A percentile compares a stretch with the other conserved stretches of the same genome.
Conservation (phyloP, 805 yeast genomes). For the Metschnikowia aberdeeniae region DNA sequence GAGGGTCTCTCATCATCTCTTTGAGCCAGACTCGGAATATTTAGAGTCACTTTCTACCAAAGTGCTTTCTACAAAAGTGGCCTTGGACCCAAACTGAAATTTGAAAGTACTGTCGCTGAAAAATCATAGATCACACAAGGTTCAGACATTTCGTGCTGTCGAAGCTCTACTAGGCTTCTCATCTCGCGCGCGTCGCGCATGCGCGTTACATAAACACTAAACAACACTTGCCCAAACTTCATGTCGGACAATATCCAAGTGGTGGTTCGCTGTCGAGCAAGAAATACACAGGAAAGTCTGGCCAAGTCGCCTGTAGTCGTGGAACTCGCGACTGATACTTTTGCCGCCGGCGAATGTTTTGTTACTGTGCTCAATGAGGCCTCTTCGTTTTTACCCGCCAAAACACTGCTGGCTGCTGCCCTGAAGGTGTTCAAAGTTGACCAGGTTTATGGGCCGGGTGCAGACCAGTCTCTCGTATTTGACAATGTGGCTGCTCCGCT, state of each 20-base stretch:
- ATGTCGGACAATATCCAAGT: constrained; percentile 43
- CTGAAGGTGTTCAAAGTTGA: constrained; percentile 55
- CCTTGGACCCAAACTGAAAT: too few relatives aligned
- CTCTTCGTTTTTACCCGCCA: constrained; percentile 20
- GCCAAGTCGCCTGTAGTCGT: constrained; percentile 47
- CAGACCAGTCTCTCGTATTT: constrained; percentile 66
- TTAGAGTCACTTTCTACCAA: too few relatives aligned
- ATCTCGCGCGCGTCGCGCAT: constrained; percentile 5
- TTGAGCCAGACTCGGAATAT: too few relatives aligned
- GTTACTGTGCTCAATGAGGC: constrained; percentile 17
- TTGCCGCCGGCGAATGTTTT: constrained; percentile 16
- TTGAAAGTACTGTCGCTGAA: too few relatives aligned
- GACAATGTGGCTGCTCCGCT: constrained; percentile 70
- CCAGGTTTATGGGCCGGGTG: constrained; percentile 76
- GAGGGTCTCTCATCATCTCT: too few relatives aligned
- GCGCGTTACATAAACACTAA: constrained; percentile 9
- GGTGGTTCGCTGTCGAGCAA: constrained; percentile 51
- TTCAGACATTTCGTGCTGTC: too few relatives aligned
- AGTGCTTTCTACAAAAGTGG: too few relatives aligned
- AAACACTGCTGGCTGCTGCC: constrained; percentile 16
- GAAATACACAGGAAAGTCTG: constrained; percentile 41
- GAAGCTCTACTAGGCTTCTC: background rate
- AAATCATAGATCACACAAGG: too few relatives aligned
- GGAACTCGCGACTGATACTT: constrained; percentile 37
- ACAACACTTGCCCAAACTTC: constrained; percentile 2